Conservation (phyloP, 495 filamentous ascomycete species). For the Lineolata rhizophorae region DNA sequence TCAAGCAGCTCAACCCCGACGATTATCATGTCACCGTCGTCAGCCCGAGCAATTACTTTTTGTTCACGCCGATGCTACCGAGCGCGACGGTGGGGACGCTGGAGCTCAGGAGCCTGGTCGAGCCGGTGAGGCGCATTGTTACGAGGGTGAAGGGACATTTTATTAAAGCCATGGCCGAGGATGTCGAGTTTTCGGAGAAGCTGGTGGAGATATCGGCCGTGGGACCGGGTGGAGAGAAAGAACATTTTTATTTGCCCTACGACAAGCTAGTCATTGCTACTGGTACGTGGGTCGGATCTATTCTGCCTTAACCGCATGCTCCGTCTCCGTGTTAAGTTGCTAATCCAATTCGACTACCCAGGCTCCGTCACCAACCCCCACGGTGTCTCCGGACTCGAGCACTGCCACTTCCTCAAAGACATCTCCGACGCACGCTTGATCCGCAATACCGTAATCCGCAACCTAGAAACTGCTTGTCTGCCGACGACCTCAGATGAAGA, state of each 20-base stretch:
- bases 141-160: slow-evolving; percentile 66
- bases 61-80: slow-evolving; percentile 95
- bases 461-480: slow-evolving; percentile 80
- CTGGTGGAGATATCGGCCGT: slow-evolving; percentile 67
- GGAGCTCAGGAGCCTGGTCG: slow-evolving; percentile 72
- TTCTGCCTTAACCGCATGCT: not conserved
- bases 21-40: slow-evolving; percentile 91
- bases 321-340: too few relatives aligned
- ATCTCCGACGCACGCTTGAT: slow-evolving; percentile 80
- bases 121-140: slow-evolving; percentile 76
- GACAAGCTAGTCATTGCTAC: slow-evolving; percentile 96
- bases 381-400: slow-evolving; percentile 82
- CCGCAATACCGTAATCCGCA: slow-evolving; percentile 73
- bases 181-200: slow-evolving; percentile 78
- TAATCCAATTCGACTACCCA: too few relatives aligned
- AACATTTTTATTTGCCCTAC: slow-evolving; percentile 85
- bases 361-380: slow-evolving; percentile 84
- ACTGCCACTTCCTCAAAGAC: slow-evolving; percentile 87
- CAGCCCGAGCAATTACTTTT: slow-evolving; percentile 84
- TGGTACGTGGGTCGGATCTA: slow-evolving; percentile 25
- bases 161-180: slow-evolving; percentile 61
- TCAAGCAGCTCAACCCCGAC: slow-evolving; percentile 75
- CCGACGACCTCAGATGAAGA: slow-evolving; percentile 85
- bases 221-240: slow-evolving; percentile 43
- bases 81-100: slow-evolving; percentile 91